Evolutionary conservation across 805 yeast genomes (phyloP).

Genomic region (Wickerhamomyces sydowiorum): DNA sequence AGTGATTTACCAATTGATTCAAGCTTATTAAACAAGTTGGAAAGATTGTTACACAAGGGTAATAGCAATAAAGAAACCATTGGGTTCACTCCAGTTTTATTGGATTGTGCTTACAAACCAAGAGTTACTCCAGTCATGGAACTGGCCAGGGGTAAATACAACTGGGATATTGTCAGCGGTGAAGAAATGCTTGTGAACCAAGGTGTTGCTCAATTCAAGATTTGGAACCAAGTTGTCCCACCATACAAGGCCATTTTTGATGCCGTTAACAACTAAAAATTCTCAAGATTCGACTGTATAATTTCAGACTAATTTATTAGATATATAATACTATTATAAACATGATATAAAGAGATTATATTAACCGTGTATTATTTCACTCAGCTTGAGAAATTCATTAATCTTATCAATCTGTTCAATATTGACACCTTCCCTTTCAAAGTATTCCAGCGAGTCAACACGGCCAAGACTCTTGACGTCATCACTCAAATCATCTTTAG

Average conservation of each 20-base stretch:
- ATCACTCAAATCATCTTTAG: slow-evolving; percentile 13
- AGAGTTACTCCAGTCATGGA: slow-evolving; percentile 80
- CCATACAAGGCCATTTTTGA: slow-evolving; percentile 57
- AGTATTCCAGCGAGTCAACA: slow-evolving; percentile 20
- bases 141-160: slow-evolving; percentile 53
- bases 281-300: slow-evolving; percentile 8
- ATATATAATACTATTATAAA: slow-evolving; percentile 9
- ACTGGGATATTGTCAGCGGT: slow-evolving; percentile 88
- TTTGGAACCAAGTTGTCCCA: slow-evolving; percentile 66
- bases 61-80: slow-evolving; percentile 21
- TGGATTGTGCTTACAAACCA: slow-evolving; percentile 97
- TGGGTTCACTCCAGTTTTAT: slow-evolving; percentile 47
- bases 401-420: slow-evolving; percentile 20
- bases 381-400: slow-evolving; percentile 22
- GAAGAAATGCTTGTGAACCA: slow-evolving; percentile 89
- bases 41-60: slow-evolving; percentile 40
- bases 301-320: no score
- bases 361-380: slow-evolving; percentile 19
- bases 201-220: slow-evolving; percentile 80
- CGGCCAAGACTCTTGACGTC: slow-evolving; percentile 11
- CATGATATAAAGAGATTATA: neutral
- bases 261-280: slow-evolving; percentile 39
- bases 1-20: slow-evolving; percentile 68
- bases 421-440: slow-evolving; percentile 34
- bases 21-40: slow-evolving; percentile 40